These are phyloP conservation scores for Cyberlindnera xishuangbannaensis DNA, from an alignment of 805 yeast genomes.

Conservation along the genomic window DNA sequence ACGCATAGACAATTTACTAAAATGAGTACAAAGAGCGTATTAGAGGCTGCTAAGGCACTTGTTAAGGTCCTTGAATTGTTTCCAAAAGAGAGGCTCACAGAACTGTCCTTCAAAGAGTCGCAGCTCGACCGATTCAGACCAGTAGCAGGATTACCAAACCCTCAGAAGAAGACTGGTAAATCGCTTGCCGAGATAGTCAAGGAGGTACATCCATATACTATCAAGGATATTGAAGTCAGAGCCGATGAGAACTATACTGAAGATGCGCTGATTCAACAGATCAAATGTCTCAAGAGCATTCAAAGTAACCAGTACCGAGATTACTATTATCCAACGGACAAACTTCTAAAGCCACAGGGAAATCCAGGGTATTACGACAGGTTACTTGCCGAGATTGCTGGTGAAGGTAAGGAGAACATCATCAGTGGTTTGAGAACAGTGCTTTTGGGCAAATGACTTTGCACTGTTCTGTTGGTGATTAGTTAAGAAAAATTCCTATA, in stretches of 20 bases:
- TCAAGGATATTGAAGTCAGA: slow-evolving; percentile 36
- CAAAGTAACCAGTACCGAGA: slow-evolving; percentile 56
- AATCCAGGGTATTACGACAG: slow-evolving; percentile 75
- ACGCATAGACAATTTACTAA: background rate
- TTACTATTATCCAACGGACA: slow-evolving; percentile 59
- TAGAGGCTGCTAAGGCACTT: slow-evolving; percentile 50
- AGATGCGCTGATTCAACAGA: slow-evolving; percentile 46
- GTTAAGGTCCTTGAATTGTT: slow-evolving; percentile 52
- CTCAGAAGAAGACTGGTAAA: slow-evolving; percentile 34
- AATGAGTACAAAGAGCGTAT: slow-evolving; percentile 9
- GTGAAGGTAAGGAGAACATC: slow-evolving; percentile 63
- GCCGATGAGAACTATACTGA: slow-evolving; percentile 43
- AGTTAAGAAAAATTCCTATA: no score
- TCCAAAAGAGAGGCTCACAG: slow-evolving; percentile 65
- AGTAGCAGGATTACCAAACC: slow-evolving; percentile 42
- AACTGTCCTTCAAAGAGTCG: slow-evolving; percentile 60
- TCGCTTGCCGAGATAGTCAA: slow-evolving; percentile 36
- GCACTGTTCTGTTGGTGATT: no score
- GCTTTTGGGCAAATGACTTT: slow-evolving; percentile 65
- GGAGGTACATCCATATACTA: slow-evolving; percentile 39
- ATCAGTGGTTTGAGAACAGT: slow-evolving; percentile 68
- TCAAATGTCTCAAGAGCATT: slow-evolving; percentile 49
- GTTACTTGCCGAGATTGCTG: slow-evolving; percentile 62
- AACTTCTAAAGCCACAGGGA: slow-evolving; percentile 74
- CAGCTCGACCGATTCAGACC: slow-evolving; percentile 55